Base-by-base conservation (phyloP, 2,329 filamentous ascomycete genomes). In the Aureobasidium lini region DNA sequence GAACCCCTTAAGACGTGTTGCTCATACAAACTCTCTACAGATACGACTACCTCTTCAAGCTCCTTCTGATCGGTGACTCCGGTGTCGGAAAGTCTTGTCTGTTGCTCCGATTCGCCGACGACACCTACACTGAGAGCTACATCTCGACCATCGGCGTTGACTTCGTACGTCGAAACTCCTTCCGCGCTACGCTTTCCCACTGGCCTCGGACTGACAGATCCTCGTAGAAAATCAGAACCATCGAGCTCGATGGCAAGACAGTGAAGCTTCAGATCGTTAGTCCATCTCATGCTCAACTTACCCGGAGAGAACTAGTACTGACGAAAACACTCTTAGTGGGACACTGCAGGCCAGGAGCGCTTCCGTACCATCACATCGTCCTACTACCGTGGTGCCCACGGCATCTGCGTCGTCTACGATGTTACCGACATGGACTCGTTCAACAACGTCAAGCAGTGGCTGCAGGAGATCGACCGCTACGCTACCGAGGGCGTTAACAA, bases 11-110 rank as follows among this genome's bases (percentile, higher is more conserved):
- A 43, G 34, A 50, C 23, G 36, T 23, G 34, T 48, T n/a, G 57
- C 57, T 59, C 36, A 59, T 34, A 50, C 36, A 31, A 46, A 44
- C 8, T 60, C 28, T 57, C 32, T 60, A 62, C 73, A 97, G 94
- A 94, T 99, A 99, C 89, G 94, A 99, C 77, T 99, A 99, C 78
- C 91, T 99, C 73, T 99, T 99, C 87, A 99, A 99, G 87, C 91
- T 99, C 67, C 90, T 99, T 78, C 93, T 99, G 82, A 99, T 99
- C 86, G 94, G 94, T 79, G 94, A 99, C 77, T 99, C 94, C 76
- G 94, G 94, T 86, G 94, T 99, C 73, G 94, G 94, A 88, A 99
- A 99, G 88, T 99, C 94, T 73, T 99, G 94, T 80, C 77, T 99
- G 80, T 84, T 99, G 68, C 83, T 99, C 74, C 91, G 94, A 81